These are phyloP conservation scores for Epicoccum sorghinum DNA, from an alignment of 2,329 filamentous ascomycete species.

Conservation along the genomic window DNA sequence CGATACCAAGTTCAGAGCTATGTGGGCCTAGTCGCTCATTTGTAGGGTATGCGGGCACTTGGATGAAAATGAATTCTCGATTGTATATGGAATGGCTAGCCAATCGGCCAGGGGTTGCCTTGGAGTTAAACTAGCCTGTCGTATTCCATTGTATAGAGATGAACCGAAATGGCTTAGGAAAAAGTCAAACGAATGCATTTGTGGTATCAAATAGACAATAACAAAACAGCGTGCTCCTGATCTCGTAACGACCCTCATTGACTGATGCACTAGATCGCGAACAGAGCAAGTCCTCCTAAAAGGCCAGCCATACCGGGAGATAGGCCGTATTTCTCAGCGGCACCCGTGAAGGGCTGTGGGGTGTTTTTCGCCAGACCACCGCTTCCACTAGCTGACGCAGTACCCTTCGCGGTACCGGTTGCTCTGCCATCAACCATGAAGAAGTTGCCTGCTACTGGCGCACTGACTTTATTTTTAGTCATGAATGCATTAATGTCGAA, in stretches of 20 bases:
- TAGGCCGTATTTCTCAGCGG: constrained; percentile 7
- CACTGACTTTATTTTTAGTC: constrained; percentile 27
- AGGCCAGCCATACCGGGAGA: constrained; percentile 13
- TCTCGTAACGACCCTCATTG: too few relatives aligned
- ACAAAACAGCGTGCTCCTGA: too few relatives aligned
- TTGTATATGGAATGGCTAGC: background rate
- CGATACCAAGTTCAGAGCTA: constrained; percentile 67
- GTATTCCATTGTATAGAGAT: too few relatives aligned
- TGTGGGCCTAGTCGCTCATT: constrained; percentile 59
- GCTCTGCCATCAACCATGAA: constrained; percentile 43
- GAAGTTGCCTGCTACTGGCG: constrained; percentile 43
- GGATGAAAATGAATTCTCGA: background rate
- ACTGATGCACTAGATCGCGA: constrained; percentile 4
- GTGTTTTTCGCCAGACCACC: constrained; percentile 23
- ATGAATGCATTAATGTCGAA: constrained; percentile 42
- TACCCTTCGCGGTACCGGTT: constrained; percentile 17
- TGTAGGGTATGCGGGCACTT: background rate
- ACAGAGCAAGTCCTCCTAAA: constrained; percentile 14
- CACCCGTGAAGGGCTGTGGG: constrained; percentile 24
- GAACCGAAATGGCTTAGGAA: too few relatives aligned
- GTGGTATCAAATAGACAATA: too few relatives aligned
- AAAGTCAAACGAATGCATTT: too few relatives aligned
- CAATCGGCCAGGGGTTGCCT: too few relatives aligned
- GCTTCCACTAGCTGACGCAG: constrained; percentile 23
- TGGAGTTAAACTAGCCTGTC: too few relatives aligned